phyloP scores from a whole-genome alignment of 2,329 filamentous ascomycete genomes.

The Penicillium sp. region DNA sequence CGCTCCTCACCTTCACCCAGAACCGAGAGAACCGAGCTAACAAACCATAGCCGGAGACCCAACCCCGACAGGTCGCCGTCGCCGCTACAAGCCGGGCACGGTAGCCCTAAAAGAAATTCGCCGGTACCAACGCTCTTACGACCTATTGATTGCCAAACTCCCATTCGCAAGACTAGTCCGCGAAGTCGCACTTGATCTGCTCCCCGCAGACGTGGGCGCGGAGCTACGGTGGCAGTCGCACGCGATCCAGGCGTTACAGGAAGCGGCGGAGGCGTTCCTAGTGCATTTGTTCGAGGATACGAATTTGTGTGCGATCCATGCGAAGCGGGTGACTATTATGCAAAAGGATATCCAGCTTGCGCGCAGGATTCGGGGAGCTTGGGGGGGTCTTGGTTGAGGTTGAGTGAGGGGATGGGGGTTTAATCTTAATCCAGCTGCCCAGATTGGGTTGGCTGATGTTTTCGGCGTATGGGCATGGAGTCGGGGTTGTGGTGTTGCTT shows the following conservation, averaged over 20 bases:
- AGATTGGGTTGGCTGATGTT: not conserved
- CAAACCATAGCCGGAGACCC: conserved; percentile 65
- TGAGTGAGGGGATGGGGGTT: not conserved
- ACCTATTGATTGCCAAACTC: conserved; percentile 71
- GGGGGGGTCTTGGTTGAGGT: conserved; percentile 64
- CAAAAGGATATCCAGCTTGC: conserved; percentile 97
- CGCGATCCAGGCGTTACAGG: conserved; percentile 87
- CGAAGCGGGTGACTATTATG: conserved; percentile 95
- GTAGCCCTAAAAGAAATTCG: conserved; percentile 88
- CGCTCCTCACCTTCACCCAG: conserved; percentile 4
- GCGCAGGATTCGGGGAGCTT: conserved; percentile 71
- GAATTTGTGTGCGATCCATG: conserved; percentile 94
- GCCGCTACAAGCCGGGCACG: conserved; percentile 74
- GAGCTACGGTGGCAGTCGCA: conserved; percentile 94
- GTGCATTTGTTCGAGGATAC: conserved; percentile 96
- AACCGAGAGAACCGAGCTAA: conserved; percentile 4
- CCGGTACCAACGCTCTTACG: conserved; percentile 83
- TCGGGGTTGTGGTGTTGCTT: conserved; percentile 1
- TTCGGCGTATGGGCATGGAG: conserved; percentile 15
- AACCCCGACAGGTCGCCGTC: conserved; percentile 59
- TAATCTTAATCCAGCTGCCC: conserved; percentile 9
- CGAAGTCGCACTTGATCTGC: conserved; percentile 54
- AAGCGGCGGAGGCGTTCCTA: conserved; percentile 93
- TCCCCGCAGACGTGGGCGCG: conserved; percentile 58
- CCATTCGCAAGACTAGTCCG: conserved; percentile 50